These are phyloP conservation scores for Tetrapisispora iriomotensis DNA, from an alignment of 805 yeast species.

Conservation along the genomic window DNA sequence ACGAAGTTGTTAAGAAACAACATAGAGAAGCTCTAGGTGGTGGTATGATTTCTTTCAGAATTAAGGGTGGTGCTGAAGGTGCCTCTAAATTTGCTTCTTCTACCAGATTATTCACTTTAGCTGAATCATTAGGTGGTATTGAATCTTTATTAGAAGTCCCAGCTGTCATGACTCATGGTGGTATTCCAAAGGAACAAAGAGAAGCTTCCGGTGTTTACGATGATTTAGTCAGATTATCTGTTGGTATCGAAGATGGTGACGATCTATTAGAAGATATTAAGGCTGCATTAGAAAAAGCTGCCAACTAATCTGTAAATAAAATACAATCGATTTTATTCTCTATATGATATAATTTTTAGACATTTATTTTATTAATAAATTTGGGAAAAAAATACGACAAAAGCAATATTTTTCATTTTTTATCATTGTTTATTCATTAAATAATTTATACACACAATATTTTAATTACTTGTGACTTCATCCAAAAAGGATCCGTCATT, in stretches of 20 bases:
- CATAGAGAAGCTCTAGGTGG: conserved; percentile 84
- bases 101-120: conserved; percentile 71
- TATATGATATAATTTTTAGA: too few relatives aligned
- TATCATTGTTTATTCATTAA: neutral
- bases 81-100: conserved; percentile 65
- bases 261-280: conserved; percentile 64
- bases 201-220: conserved; percentile 74
- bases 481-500: conserved; percentile 81
- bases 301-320: conserved; percentile 1
- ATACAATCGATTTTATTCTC: neutral
- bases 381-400: neutral
- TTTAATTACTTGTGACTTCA: conserved; percentile 24
- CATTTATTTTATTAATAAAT: neutral
- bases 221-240: conserved; percentile 71
- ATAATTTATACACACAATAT: neutral
- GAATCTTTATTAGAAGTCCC: conserved; percentile 83
- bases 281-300: conserved; percentile 48
- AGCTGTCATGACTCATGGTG: conserved; percentile 87
- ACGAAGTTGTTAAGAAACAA: conserved; percentile 56
- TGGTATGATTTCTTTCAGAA: conserved; percentile 84
- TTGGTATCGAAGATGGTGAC: conserved; percentile 77
- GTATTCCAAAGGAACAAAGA: conserved; percentile 70
- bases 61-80: conserved; percentile 69
- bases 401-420: neutral
- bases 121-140: conserved; percentile 86